Evolutionary conservation across 208 protist genomes (phyloP).

Genomic region (Naegleria fowleri): DNA sequence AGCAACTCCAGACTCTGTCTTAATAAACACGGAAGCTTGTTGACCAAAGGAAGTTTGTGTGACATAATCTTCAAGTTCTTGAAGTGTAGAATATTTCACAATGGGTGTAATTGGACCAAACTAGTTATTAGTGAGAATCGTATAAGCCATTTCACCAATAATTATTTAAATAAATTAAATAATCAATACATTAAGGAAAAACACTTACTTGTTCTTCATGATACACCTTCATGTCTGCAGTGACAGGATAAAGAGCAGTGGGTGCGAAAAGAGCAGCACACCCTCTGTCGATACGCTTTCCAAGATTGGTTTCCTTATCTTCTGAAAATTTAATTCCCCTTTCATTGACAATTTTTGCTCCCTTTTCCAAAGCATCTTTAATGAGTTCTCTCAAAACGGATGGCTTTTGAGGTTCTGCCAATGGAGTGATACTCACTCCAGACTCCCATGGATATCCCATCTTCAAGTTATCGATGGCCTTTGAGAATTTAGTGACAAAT

Average conservation of each 20-base stretch:
- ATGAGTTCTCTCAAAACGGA: conserved; percentile 39
- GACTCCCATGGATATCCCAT: conserved; percentile 46
- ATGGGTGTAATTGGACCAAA: background rate
- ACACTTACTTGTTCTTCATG: conserved; percentile 43
- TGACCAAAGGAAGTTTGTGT: conserved; percentile 36
- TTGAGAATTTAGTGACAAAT: conserved; percentile 31
- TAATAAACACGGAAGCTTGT: conserved; percentile 42
- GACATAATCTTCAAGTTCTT: conserved; percentile 36
- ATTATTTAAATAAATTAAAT: too few relatives aligned
- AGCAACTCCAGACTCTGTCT: background rate
- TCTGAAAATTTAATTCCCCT: background rate
- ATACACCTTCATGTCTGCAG: conserved; percentile 39
- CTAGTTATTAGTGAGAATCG: too few relatives aligned
- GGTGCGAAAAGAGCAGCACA: conserved; percentile 39
- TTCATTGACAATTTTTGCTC: conserved; percentile 46
- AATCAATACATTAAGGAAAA: too few relatives aligned
- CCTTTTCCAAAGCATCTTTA: conserved; percentile 46
- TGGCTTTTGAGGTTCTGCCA: conserved; percentile 45
- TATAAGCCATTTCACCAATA: too few relatives aligned
- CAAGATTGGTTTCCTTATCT: background rate
- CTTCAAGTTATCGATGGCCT: conserved; percentile 35
- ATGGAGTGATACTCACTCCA: conserved; percentile 46
- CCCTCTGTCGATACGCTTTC: background rate
- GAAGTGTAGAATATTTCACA: conserved; percentile 32
- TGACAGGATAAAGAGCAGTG: conserved; percentile 45